phyloP scores from a whole-genome alignment of 257 asterid species.

The Jaltomata sinuosa region DNA sequence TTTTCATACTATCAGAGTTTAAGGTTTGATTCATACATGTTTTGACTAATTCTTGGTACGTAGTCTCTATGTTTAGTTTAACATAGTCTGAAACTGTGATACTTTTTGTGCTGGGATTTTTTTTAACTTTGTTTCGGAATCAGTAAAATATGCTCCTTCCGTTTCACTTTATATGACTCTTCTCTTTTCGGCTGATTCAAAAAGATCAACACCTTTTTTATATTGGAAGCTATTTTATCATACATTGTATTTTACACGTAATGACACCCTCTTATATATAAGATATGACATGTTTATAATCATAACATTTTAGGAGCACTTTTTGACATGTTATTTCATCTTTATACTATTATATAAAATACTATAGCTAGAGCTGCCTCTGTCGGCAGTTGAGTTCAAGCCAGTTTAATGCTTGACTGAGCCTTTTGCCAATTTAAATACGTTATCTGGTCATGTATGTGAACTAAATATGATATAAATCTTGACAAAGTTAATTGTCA shows the following conservation, averaged over 20 bases:
- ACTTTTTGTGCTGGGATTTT: too few relatives aligned
- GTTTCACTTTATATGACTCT: background rate
- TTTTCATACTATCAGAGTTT: too few relatives aligned
- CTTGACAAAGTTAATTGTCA: background rate
- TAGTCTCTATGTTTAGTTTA: too few relatives aligned
- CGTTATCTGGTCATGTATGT: constrained; percentile 9
- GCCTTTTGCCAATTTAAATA: constrained; percentile 53
- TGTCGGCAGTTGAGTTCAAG: background rate
- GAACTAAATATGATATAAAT: background rate
- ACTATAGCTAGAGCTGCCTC: background rate
- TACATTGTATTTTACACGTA: background rate
- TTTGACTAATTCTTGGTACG: too few relatives aligned
- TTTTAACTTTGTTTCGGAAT: background rate
- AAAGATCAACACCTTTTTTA: constrained; percentile 24
- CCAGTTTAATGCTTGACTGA: too few relatives aligned
- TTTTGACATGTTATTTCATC: background rate
- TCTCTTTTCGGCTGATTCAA: background rate
- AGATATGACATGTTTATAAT: background rate
- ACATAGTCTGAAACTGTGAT: too few relatives aligned
- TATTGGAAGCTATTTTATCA: background rate
- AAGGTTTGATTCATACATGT: too few relatives aligned
- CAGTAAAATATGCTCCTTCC: background rate
- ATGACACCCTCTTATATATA: background rate
- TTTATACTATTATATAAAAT: background rate
- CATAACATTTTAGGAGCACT: background rate